These are phyloP conservation scores for Amorphotheca resinae DNA, from an alignment of 495 filamentous ascomycete genomes.

Conservation along the genomic window DNA sequence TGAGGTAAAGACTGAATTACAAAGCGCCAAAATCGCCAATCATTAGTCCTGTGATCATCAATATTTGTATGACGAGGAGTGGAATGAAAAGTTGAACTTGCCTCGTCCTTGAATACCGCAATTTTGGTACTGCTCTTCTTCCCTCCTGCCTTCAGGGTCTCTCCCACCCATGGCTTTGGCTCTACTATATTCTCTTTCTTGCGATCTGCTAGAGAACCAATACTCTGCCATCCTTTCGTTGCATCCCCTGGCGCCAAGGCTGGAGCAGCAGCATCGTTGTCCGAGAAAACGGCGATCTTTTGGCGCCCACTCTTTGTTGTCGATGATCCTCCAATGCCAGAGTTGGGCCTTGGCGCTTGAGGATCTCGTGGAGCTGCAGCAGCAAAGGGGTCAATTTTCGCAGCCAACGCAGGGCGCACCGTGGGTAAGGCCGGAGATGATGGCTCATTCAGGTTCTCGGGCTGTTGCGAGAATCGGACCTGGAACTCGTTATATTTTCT, in stretches of 20 bases:
- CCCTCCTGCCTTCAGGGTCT: conserved; percentile 78
- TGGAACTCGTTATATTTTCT: conserved; percentile 89
- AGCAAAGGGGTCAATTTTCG: conserved; percentile 74
- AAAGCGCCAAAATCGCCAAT: conserved; percentile 44
- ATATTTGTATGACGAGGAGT: conserved; percentile 44
- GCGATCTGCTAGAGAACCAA: conserved; percentile 70
- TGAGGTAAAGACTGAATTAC: conserved; percentile 44
- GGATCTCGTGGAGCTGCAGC: conserved; percentile 42
- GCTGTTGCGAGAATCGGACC: conserved; percentile 51
- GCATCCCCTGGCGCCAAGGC: conserved; percentile 32
- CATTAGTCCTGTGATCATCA: conserved; percentile 98
- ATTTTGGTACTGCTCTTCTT: conserved; percentile 69
- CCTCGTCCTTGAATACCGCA: conserved; percentile 89
- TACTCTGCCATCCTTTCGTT: conserved; percentile 79
- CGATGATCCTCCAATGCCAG: conserved; percentile 26
- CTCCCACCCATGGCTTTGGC: conserved; percentile 81
- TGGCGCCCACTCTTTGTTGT: conserved; percentile 47
- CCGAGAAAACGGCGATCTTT: conserved; percentile 92
- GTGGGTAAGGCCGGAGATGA: conserved; percentile 76
- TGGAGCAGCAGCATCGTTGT: conserved; percentile 43
- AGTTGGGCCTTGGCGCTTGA: conserved; percentile 45
- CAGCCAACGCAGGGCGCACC: conserved; percentile 71
- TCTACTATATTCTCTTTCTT: conserved; percentile 90
- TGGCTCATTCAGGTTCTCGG: conserved; percentile 49
- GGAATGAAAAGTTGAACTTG: conserved; percentile 41